phyloP scores from a whole-genome alignment of 495 filamentous ascomycete genomes.

The Penicillium maclennaniae region DNA sequence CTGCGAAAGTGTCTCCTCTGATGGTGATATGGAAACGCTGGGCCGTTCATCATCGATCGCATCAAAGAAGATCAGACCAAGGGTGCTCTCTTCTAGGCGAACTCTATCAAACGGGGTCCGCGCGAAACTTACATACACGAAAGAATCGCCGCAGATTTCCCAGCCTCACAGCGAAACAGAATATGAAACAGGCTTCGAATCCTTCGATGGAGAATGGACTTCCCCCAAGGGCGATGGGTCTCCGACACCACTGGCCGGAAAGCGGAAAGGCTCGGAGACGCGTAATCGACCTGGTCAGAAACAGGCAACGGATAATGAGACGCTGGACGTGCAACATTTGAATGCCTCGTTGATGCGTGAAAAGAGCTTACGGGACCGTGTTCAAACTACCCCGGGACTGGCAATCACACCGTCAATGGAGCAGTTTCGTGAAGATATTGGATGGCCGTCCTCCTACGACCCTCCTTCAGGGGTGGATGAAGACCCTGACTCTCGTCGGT shows the following conservation, averaged over 20 bases:
- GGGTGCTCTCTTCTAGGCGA: conserved; percentile 9
- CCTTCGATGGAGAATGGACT: conserved; percentile 26
- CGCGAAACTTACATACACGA: conserved; percentile 9
- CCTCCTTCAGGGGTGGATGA: conserved; percentile 11
- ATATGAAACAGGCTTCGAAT: conserved; percentile 24
- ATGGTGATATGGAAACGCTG: conserved; percentile 56
- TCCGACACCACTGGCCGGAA: conserved; percentile 18
- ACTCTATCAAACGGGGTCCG: conserved; percentile 9
- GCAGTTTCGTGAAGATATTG: conserved; percentile 37
- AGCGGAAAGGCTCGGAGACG: conserved; percentile 8
- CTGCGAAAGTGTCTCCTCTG: conserved; percentile 58
- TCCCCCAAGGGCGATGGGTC: conserved; percentile 11
- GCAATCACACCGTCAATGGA: conserved; percentile 33
- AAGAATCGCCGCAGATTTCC: conserved; percentile 12
- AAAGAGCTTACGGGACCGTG: conserved; percentile 34
- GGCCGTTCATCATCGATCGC: conserved; percentile 34
- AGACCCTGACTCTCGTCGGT: conserved; percentile 40
- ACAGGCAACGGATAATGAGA: conserved; percentile 3
- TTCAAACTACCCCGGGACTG: conserved; percentile 24
- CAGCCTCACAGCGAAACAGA: conserved; percentile 17
- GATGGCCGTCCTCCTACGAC: conserved; percentile 39
- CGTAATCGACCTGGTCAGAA: background rate
- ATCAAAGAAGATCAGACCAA: conserved; percentile 31
- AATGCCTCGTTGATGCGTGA: conserved; percentile 29
- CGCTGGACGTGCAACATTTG: conserved; percentile 17